These are phyloP conservation scores for Streptanthus diversifolius DNA, from an alignment of 345 rosid species.

Conservation along the genomic window DNA sequence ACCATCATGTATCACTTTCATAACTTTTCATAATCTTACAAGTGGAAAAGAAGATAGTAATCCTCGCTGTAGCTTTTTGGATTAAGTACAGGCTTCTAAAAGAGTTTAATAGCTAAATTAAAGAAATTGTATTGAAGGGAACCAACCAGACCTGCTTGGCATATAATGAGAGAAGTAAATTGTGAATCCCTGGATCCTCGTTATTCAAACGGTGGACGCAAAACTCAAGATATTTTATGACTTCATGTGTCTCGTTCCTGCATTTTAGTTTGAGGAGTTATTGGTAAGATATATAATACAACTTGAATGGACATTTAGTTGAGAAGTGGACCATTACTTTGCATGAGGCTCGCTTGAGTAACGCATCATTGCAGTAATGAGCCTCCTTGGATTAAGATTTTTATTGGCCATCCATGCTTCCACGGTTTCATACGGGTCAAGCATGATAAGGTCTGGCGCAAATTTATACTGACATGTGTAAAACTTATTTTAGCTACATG, in stretches of 20 bases:
- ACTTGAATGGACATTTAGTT: background rate
- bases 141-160: conserved; percentile 80
- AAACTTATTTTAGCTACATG: conserved; percentile 11
- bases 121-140: background rate
- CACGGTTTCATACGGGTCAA: conserved; percentile 98
- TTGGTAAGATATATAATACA: background rate
- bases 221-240: conserved; percentile 89
- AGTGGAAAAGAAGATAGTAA: conserved; percentile 7
- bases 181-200: conserved; percentile 98
- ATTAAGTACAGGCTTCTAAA: background rate
- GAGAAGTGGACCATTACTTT: conserved; percentile 48
- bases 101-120: background rate
- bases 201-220: conserved; percentile 84
- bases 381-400: conserved; percentile 83
- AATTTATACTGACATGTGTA: conserved; percentile 74
- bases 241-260: conserved; percentile 99
- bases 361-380: conserved; percentile 99
- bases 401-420: conserved; percentile 95
- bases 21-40: background rate
- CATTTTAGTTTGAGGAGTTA: conserved; percentile 22
- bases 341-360: conserved; percentile 99
- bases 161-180: conserved; percentile 88
- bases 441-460: conserved; percentile 89
- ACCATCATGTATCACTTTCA: background rate
- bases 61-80: background rate